Conservation (phyloP, 73 alveolate genomes). For the Diophrys appendiculata region DNA sequence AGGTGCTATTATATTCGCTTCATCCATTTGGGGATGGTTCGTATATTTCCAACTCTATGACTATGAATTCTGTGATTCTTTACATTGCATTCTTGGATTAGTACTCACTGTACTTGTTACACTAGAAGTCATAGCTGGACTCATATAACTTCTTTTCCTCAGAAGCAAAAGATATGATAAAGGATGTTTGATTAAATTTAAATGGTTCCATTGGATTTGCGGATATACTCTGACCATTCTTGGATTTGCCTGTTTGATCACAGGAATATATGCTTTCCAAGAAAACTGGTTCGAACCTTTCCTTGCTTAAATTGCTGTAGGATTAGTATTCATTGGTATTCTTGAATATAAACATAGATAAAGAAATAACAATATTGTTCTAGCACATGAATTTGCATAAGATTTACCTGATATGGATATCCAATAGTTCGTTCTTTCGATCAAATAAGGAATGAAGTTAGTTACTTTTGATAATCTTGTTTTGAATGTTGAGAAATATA, state of each 20-base stretch:
- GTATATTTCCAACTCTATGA: background rate
- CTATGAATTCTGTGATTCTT: background rate
- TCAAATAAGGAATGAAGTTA: slow-evolving; percentile 13
- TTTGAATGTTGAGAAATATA: slow-evolving; percentile 12
- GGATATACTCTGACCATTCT: background rate
- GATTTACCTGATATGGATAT: background rate
- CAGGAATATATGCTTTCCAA: background rate
- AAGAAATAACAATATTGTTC: background rate
- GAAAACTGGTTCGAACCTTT: background rate
- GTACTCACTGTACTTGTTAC: background rate
- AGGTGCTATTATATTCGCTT: background rate
- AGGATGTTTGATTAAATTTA: background rate
- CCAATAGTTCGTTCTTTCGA: no score
- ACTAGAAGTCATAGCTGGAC: background rate
- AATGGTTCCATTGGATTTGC: background rate
- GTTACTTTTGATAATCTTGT: slow-evolving; percentile 33
- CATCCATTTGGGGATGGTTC: background rate
- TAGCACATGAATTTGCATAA: background rate
- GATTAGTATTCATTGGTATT: background rate
- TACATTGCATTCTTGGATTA: background rate
- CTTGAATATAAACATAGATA: background rate
- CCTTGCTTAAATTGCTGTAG: no score
- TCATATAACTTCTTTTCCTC: background rate
- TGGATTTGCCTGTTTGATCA: background rate
- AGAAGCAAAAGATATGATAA: background rate